phyloP scores from a whole-genome alignment of 192 early-diverging fungal genomes.

The Coemansia sp. region DNA sequence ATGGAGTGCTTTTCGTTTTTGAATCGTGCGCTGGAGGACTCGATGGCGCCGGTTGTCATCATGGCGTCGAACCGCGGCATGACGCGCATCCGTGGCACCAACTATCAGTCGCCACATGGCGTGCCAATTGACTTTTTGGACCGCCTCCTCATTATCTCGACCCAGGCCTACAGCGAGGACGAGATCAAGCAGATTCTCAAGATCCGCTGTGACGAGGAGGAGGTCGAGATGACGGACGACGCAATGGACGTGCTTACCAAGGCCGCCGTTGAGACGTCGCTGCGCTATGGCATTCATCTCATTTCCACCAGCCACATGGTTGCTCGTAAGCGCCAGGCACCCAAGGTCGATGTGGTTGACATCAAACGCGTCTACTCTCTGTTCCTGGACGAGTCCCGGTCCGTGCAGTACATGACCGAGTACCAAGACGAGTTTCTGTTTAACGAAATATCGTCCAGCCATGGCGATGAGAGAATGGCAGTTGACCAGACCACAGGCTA shows the following conservation, averaged over 20 bases:
- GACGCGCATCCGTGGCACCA: conserved; percentile 93
- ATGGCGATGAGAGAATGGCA: conserved; percentile 27
- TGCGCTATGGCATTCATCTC: conserved; percentile 94
- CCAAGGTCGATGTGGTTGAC: conserved; percentile 90
- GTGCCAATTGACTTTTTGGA: conserved; percentile 96
- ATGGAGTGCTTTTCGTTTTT: conserved; percentile 99
- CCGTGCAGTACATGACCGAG: conserved; percentile 93
- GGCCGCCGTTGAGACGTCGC: conserved; percentile 89
- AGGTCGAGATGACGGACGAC: conserved; percentile 88
- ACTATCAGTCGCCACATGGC: conserved; percentile 95
- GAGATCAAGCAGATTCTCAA: conserved; percentile 88
- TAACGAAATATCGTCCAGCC: conserved; percentile 53
- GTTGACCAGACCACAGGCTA: conserved; percentile 27
- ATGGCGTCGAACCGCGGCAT: conserved; percentile 99
- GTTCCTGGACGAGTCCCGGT: conserved; percentile 96
- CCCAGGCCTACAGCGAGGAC: conserved; percentile 78
- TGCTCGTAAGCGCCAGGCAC: conserved; percentile 83
- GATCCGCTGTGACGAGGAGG: conserved; percentile 93
- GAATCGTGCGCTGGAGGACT: conserved; percentile 95
- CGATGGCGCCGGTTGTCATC: conserved; percentile 96
- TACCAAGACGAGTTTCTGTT: conserved; percentile 95
- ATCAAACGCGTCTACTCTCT: conserved; percentile 92
- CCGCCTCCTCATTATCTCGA: conserved; percentile 93
- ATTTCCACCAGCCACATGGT: conserved; percentile 95
- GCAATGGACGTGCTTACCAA: conserved; percentile 83